Conservation (phyloP, 768 basidiomycete genomes). For the Leccinum broughii region DNA sequence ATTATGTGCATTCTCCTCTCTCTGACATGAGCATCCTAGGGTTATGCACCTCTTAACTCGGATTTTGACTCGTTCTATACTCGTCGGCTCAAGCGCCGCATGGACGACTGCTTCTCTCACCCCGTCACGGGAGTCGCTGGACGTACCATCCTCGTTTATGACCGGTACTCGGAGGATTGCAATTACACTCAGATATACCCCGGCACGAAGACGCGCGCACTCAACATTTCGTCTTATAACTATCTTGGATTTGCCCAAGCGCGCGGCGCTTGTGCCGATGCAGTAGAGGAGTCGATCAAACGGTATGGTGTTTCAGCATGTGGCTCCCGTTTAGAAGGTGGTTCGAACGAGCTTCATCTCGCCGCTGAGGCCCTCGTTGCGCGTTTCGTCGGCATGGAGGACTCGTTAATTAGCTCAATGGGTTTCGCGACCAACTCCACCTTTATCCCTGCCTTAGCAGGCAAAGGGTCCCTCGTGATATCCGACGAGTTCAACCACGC, state of each 20-base stretch:
- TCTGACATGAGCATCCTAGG: conserved; percentile 48
- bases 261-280: conserved; percentile 90
- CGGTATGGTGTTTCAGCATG: conserved; percentile 80
- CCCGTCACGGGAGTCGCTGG: conserved; percentile 92
- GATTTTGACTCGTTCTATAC: conserved; percentile 99
- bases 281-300: conserved; percentile 79
- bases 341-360: conserved; percentile 82
- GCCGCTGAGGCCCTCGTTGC: conserved; percentile 86
- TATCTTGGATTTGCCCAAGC: conserved; percentile 98
- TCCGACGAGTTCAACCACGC: conserved; percentile 98
- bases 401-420: conserved; percentile 89
- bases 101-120: conserved; percentile 94
- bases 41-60: conserved; percentile 94
- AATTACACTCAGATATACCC: conserved; percentile 76
- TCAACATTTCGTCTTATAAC: conserved; percentile 98
- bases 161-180: conserved; percentile 81
- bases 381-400: conserved; percentile 87
- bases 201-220: conserved; percentile 79
- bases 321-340: conserved; percentile 80
- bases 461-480: conserved; percentile 91
- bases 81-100: conserved; percentile 87
- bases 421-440: conserved; percentile 97
- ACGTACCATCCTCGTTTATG: conserved; percentile 83
- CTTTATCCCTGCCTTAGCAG: conserved; percentile 85
- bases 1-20: conserved; percentile 6